Conservation (phyloP, 2,329 filamentous ascomycete species). For the Mollisia scopiformis region DNA sequence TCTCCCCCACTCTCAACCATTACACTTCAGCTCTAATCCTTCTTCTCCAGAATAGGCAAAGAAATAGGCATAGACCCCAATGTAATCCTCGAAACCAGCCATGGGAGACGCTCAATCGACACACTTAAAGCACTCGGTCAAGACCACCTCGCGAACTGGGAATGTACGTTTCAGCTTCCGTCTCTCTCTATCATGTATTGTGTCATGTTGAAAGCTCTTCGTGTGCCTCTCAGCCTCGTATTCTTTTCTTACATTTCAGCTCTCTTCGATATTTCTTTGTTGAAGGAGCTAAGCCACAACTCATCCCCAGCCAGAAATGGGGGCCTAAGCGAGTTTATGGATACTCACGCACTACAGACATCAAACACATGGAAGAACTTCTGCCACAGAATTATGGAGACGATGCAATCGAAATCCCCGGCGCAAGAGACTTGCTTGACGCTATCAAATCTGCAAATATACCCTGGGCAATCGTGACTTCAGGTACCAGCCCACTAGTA, state of each 20-base stretch:
- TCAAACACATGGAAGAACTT: conserved; percentile 74
- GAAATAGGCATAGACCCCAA: conserved; percentile 86
- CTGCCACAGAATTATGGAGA: conserved; percentile 77
- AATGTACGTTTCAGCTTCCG: conserved; percentile 65
- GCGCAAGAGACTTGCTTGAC: conserved; percentile 72
- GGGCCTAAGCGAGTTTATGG: not conserved
- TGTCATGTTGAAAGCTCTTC: not conserved
- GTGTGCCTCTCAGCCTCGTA: conserved; percentile 8
- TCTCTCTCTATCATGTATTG: not conserved
- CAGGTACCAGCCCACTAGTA: conserved; percentile 69
- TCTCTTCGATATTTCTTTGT: conserved; percentile 7
- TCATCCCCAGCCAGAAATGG: not conserved
- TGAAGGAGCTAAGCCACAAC: not conserved
- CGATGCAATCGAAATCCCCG: conserved; percentile 85
- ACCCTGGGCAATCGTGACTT: conserved; percentile 84
- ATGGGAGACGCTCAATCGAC: conserved; percentile 89
- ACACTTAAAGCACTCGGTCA: conserved; percentile 73
- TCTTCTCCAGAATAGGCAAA: conserved; percentile 63
- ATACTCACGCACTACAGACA: conserved; percentile 56
- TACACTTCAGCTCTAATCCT: conserved; percentile 7
- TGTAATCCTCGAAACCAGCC: conserved; percentile 85
- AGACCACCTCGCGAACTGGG: conserved; percentile 87
- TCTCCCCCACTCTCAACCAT: not conserved
- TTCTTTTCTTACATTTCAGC: conserved; percentile 8
- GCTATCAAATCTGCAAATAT: conserved; percentile 59